Percentiles rank a stretch among this genome's conserved stretches.
These are phyloP conservation scores for Chamaecrista fasciculata DNA, from an alignment of 306 rosid genomes.

Conservation along the genomic window DNA sequence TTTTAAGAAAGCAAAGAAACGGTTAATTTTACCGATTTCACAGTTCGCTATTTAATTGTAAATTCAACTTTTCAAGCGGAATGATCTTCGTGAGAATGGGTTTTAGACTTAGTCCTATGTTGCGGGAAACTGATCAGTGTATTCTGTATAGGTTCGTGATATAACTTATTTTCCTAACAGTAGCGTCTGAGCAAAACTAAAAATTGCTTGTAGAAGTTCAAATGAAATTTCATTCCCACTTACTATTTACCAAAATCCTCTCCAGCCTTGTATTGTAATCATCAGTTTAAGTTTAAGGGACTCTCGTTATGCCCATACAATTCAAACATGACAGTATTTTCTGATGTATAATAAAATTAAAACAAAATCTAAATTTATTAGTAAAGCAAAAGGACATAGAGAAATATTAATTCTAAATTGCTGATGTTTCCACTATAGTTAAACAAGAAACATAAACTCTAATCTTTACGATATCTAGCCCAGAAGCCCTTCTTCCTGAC, in stretches of 20 bases:
- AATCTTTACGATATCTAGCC: conserved; percentile 64
- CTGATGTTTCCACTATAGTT: conserved; percentile 28
- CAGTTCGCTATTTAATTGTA: conserved; percentile 29
- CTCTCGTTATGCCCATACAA: conserved; percentile 12
- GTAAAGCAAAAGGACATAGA: conserved; percentile 36
- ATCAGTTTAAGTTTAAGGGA: no score
- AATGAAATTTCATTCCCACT: no score
- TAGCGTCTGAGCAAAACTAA: neutral
- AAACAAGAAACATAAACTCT: conserved; percentile 45
- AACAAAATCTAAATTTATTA: conserved; percentile 29
- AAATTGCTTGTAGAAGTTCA: neutral
- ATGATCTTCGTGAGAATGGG: conserved; percentile 21
- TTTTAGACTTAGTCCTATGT: conserved; percentile 19
- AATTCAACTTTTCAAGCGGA: conserved; percentile 27
- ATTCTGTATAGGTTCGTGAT: conserved; percentile 8
- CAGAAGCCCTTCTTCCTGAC: conserved; percentile 72
- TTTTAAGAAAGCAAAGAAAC: conserved; percentile 57
- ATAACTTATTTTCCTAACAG: neutral
- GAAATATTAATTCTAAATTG: conserved; percentile 37
- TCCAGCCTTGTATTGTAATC: no score
- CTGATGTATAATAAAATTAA: conserved; percentile 29
- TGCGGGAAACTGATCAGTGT: conserved; percentile 19
- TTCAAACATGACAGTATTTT: conserved; percentile 27
- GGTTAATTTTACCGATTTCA: conserved; percentile 30
- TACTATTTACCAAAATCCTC: no score